Conservation (phyloP, 352 stramenopile species). For the Pythium angustatum region DNA sequence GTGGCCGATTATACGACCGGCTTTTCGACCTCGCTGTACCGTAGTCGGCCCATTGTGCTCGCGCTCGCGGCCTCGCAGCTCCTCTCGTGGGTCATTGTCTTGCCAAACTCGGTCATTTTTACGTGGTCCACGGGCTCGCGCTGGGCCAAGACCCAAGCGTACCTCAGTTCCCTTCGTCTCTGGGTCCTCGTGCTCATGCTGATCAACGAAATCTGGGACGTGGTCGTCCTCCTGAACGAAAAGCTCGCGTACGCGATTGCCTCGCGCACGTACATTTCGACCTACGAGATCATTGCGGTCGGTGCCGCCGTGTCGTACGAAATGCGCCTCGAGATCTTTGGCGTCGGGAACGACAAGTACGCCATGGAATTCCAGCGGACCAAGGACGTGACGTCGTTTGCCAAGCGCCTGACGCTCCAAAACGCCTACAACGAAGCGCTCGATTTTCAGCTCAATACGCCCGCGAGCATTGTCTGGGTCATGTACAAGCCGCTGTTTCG, state of each 20-base stretch:
- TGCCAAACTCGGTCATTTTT: slow-evolving; percentile 54
- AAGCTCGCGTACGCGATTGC: slow-evolving; percentile 18
- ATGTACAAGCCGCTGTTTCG: slow-evolving; percentile 32
- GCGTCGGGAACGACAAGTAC: slow-evolving; percentile 27
- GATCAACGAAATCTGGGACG: slow-evolving; percentile 24
- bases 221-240: slow-evolving; percentile 21
- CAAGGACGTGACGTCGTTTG: slow-evolving; percentile 27
- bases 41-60: slow-evolving; percentile 41
- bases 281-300: slow-evolving; percentile 25
- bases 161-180: slow-evolving; percentile 34
- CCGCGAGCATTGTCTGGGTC: slow-evolving; percentile 28
- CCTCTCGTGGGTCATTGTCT: slow-evolving; percentile 59
- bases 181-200: slow-evolving; percentile 30
- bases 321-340: slow-evolving; percentile 20
- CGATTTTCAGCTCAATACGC: slow-evolving; percentile 25
- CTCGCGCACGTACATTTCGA: slow-evolving; percentile 19
- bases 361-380: slow-evolving; percentile 22
- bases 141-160: slow-evolving; percentile 36
- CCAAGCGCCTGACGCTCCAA: slow-evolving; percentile 1
- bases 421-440: slow-evolving; percentile 37
- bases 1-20: slow-evolving; percentile 6
- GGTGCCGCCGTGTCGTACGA: slow-evolving; percentile 15
- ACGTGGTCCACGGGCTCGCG: slow-evolving; percentile 34
- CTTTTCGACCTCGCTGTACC: slow-evolving; percentile 43
- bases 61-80: slow-evolving; percentile 29